Base-by-base conservation (phyloP, 176 grass and related monocot species). In the Musa acuminata region DNA sequence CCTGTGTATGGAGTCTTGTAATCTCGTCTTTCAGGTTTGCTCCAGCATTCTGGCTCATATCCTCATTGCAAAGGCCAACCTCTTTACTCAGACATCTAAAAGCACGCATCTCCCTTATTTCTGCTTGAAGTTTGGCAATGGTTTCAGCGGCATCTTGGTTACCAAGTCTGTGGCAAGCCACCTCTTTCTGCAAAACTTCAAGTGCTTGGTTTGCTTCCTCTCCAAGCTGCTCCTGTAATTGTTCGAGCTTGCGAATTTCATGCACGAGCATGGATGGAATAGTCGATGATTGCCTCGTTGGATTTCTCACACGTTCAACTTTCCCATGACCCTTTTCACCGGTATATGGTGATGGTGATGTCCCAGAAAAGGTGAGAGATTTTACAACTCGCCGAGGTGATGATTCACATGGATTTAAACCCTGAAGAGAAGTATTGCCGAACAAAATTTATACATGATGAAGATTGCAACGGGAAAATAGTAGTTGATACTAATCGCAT, bases 101-200 rank as follows among this genome's bases (percentile, higher is more conserved):
- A 19, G 85, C 52, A 53, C 87, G 85, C 90, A 97, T 91, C 72
- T 90, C 94, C 67, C 81, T 86, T 52, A 97, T 91, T 80, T 97
- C 94, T 52, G 85, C 84, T 63, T 97, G 87, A 55, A 97, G 86
- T 79, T 94, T 99, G 67, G 95, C 88, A 50, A 99, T 91, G 53
- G 95, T 99, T 82, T 99, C 95, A 9, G 90, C 95, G 80, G 86
- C 90, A 85, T 87, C 82, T 84, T 99, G 95, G 78, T 99, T 94
- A 43, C 95, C 95, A 78, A 85, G 86, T 71, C 89, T 92, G 74
- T 97, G 90, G 72, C 94, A 97, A 67, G 86, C 77, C 22, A 97
- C 94, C 81, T 93, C 94, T 75, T 97, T 97, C 80, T 97, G 94
- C 48, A 93, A 84, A 59, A 97, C 87, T 80, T 93, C 94, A 58